Evolutionary conservation across 345 rosid genomes (phyloP).

Genomic region (Eucalyptus erythrocorys): DNA sequence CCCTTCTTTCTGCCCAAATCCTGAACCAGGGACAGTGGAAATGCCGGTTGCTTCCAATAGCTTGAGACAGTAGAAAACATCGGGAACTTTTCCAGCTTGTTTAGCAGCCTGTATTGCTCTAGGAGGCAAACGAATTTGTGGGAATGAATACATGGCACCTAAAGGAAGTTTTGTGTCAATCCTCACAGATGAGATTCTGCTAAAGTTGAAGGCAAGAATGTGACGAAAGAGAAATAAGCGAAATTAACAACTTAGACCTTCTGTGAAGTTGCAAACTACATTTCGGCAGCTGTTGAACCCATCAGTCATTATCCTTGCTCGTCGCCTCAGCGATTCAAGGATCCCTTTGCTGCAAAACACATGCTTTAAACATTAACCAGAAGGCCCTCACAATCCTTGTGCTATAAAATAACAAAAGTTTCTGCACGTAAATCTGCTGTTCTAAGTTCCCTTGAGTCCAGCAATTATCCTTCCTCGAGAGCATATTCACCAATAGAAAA

Average conservation of each 20-base stretch:
- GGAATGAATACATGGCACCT: conserved; percentile 99
- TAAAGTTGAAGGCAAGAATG: not conserved
- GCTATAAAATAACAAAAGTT: not conserved
- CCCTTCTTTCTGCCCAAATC: conserved; percentile 99
- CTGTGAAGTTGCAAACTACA: conserved; percentile 93
- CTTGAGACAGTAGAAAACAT: conserved; percentile 94
- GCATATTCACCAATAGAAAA: not conserved
- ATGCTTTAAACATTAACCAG: not conserved
- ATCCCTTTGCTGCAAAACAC: conserved; percentile 61
- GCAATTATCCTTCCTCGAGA: not conserved
- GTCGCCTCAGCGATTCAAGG: conserved; percentile 83
- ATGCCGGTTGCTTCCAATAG: conserved; percentile 98
- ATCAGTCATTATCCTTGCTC: conserved; percentile 93
- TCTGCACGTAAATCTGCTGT: not conserved
- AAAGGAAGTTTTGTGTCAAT: not conserved
- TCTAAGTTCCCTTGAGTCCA: not conserved
- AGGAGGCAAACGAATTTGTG: conserved; percentile 82
- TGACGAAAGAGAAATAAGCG: not conserved
- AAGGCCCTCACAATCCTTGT: not conserved
- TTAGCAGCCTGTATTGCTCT: conserved; percentile 85
- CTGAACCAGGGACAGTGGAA: conserved; percentile 99
- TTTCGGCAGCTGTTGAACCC: conserved; percentile 98
- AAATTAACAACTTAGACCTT: conserved; percentile 33
- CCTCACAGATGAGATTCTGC: not conserved
- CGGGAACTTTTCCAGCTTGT: conserved; percentile 41